Percentiles rank a stretch among this genome's conserved stretches.
phyloP scores from a whole-genome alignment of 2,329 filamentous ascomycete species.

The Emericellopsis cladophorae region DNA sequence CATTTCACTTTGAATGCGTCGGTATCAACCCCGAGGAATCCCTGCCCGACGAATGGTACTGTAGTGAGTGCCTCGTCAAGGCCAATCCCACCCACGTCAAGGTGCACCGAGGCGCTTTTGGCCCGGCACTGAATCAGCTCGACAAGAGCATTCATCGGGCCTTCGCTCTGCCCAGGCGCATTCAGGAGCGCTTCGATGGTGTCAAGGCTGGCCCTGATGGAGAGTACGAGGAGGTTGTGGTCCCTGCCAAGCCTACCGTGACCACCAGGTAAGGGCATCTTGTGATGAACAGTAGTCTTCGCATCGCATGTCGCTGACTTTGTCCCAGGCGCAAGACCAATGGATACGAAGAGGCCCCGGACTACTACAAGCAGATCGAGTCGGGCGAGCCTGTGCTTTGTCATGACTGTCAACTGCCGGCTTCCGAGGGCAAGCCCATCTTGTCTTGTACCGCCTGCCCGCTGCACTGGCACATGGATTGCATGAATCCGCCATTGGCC shows the following conservation, averaged over 20 bases:
- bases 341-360: conserved; percentile 48
- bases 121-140: conserved; percentile 47
- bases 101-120: conserved; percentile 44
- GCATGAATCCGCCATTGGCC: conserved; percentile 71
- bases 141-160: conserved; percentile 58
- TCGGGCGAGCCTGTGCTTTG: conserved; percentile 71
- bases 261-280: conserved; percentile 42
- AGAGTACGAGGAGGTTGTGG: conserved; percentile 65
- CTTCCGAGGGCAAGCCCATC: conserved; percentile 51
- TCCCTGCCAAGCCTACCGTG: conserved; percentile 34
- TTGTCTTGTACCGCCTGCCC: conserved; percentile 78
- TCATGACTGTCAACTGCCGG: conserved; percentile 57
- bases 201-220: conserved; percentile 66
- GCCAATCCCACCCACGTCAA: conserved; percentile 32
- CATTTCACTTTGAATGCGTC: conserved; percentile 83
- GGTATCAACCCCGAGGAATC: conserved; percentile 52
- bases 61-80: conserved; percentile 53
- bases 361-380: conserved; percentile 58
- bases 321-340: conserved; percentile 28
- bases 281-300: too few species aligned
- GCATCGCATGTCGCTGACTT: not conserved
- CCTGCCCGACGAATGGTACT: conserved; percentile 72
- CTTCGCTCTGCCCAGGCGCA: conserved; percentile 56
- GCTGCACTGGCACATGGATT: conserved; percentile 84
- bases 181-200: conserved; percentile 68